Evolutionary conservation across 1,139 yeast species (phyloP).

Genomic region (Candida sp.): DNA sequence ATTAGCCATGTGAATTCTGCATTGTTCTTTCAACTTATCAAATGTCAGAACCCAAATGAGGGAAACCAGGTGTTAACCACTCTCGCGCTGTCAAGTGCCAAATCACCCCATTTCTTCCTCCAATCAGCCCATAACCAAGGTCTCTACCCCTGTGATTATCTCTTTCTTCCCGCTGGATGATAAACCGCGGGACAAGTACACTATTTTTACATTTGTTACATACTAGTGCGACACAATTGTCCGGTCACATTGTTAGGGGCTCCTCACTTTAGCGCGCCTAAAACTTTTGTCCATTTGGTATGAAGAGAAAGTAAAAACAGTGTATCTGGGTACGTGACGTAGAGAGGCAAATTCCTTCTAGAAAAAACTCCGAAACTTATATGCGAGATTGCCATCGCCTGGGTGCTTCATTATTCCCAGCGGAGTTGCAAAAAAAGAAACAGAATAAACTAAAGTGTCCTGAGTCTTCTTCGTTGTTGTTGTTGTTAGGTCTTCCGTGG

Average conservation of each 20-base stretch:
- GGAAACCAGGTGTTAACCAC: neutral
- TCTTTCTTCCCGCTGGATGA: neutral
- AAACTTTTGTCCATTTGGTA: too few relatives aligned
- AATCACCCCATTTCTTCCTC: neutral
- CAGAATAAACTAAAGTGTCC: too few relatives aligned
- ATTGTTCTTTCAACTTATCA: neutral
- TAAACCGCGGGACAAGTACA: too few relatives aligned
- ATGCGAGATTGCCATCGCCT: neutral
- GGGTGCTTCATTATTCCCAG: neutral
- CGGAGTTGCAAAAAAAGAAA: neutral
- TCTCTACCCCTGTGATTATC: neutral
- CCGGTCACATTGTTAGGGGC: too few relatives aligned
- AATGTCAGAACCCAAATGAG: neutral
- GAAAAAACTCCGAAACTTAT: neutral
- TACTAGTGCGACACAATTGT: too few relatives aligned
- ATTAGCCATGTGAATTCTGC: neutral
- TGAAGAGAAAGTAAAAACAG: too few relatives aligned
- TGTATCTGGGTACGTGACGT: too few relatives aligned
- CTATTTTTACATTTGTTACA: too few relatives aligned
- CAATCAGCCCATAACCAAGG: neutral
- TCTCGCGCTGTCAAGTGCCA: neutral
- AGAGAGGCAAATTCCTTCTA: too few relatives aligned
- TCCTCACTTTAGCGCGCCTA: too few relatives aligned
- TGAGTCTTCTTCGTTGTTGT: too few relatives aligned
- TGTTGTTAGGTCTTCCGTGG: neutral